These are phyloP conservation scores for Trichoderma afroharzianum DNA, from an alignment of 2,329 filamentous ascomycete species.

Conservation along the genomic window DNA sequence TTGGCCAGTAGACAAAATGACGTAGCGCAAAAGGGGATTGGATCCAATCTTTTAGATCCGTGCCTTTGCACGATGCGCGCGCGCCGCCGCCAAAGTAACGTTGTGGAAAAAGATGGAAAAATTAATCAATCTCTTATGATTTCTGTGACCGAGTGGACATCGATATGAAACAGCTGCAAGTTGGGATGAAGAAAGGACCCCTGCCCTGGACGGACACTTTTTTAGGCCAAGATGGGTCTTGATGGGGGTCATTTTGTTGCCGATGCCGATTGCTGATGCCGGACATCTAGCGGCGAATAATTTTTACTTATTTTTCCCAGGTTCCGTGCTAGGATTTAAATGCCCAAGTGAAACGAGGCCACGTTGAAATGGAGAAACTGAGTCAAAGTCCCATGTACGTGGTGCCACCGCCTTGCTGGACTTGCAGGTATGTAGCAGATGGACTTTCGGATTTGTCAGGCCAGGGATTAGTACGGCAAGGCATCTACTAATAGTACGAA, in stretches of 20 bases:
- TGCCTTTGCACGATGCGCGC: neutral
- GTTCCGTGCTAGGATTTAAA: neutral
- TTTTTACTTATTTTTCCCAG: neutral
- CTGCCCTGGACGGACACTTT: neutral
- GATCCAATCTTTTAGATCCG: neutral
- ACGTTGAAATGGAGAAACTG: neutral
- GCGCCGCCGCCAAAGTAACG: neutral
- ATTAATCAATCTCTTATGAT: neutral
- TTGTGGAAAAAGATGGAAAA: neutral
- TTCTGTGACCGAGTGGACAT: neutral
- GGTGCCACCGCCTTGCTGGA: neutral
- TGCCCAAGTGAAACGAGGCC: slow-evolving; percentile 7
- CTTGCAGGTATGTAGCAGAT: neutral
- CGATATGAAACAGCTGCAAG: neutral
- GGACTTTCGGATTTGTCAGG: neutral
- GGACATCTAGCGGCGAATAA: neutral
- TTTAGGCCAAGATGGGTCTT: neutral
- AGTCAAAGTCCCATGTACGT: neutral
- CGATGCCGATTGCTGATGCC: neutral
- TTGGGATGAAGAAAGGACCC: neutral
- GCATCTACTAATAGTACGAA: neutral
- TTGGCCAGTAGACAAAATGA: neutral
- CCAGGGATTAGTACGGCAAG: neutral
- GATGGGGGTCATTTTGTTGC: neutral
- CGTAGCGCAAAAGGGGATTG: neutral